A percentile compares a stretch with the other conserved stretches of the same genome.
phyloP scores from a whole-genome alignment of 208 protist species.

The Crithidia thermophila region DNA sequence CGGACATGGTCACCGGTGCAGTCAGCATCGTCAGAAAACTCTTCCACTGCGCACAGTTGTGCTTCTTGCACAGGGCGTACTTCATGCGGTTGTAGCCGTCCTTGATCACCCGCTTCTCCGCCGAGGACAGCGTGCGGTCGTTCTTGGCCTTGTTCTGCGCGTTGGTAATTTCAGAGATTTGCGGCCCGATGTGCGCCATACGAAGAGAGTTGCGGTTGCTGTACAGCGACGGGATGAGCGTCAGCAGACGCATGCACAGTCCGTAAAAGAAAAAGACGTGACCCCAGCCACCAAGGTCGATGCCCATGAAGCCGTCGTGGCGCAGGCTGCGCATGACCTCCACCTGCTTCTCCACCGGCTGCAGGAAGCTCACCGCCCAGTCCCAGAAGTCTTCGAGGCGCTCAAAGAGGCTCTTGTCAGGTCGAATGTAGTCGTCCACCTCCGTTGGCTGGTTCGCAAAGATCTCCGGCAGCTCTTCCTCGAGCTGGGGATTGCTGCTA shows the following conservation, averaged over 20 bases:
- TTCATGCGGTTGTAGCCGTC: constrained; percentile 89
- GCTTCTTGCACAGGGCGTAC: constrained; percentile 81
- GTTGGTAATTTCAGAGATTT: constrained; percentile 80
- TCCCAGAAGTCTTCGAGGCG: constrained; percentile 88
- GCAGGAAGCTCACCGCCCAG: constrained; percentile 82
- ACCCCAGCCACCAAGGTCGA: constrained; percentile 81
- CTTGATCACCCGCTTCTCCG: constrained; percentile 87
- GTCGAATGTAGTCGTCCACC: constrained; percentile 88
- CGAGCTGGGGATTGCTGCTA: constrained; percentile 41
- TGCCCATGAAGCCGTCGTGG: constrained; percentile 69
- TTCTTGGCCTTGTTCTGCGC: constrained; percentile 81
- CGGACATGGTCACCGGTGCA: constrained; percentile 77
- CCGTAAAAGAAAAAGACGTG: constrained; percentile 87
- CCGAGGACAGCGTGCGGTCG: constrained; percentile 77
- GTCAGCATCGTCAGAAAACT: constrained; percentile 78
- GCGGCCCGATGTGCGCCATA: constrained; percentile 72
- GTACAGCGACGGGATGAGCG: constrained; percentile 78
- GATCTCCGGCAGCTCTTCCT: constrained; percentile 88
- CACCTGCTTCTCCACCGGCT: constrained; percentile 87
- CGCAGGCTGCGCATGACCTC: constrained; percentile 80
- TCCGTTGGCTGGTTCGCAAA: constrained; percentile 83
- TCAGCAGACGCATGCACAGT: constrained; percentile 71
- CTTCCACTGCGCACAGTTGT: constrained; percentile 84
- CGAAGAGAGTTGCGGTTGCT: constrained; percentile 85
- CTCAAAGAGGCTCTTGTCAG: constrained; percentile 85